Evolutionary conservation across 208 protist species (phyloP).

Genomic region (Leishmania aethiopica): DNA sequence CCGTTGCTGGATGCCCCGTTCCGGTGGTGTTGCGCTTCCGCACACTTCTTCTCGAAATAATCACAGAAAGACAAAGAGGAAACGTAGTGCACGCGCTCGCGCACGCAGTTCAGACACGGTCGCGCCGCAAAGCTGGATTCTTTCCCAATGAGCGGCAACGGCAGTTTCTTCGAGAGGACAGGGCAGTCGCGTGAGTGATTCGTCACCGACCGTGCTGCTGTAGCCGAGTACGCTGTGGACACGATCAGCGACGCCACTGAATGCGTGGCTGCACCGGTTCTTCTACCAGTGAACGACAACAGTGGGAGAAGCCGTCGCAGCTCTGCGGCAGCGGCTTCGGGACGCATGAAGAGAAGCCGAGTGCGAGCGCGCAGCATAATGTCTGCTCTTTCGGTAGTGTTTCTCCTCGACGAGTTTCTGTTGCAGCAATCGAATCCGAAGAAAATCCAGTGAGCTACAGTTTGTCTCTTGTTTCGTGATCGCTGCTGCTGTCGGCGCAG

Average conservation of each 20-base stretch:
- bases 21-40: background rate
- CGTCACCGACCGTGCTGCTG: slow-evolving; percentile 3
- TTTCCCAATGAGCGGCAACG: slow-evolving; percentile 44
- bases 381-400: background rate
- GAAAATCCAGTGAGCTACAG: background rate
- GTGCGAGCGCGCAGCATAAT: slow-evolving; percentile 22
- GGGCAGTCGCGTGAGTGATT: slow-evolving; percentile 57
- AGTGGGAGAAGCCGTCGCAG: slow-evolving; percentile 30
- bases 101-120: slow-evolving; percentile 62
- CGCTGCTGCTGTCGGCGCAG: background rate
- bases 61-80: slow-evolving; percentile 65
- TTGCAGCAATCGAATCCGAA: background rate
- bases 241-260: slow-evolving; percentile 45
- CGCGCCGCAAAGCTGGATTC: slow-evolving; percentile 49
- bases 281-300: slow-evolving; percentile 7
- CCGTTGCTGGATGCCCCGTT: background rate
- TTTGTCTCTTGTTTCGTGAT: background rate
- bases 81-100: slow-evolving; percentile 69
- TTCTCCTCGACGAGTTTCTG: background rate
- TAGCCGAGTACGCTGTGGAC: slow-evolving; percentile 32
- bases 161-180: slow-evolving; percentile 43
- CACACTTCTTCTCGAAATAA: slow-evolving; percentile 54
- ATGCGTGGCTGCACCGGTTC: background rate
- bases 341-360: slow-evolving; percentile 1
- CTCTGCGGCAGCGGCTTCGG: slow-evolving; percentile 25